phyloP scores from a whole-genome alignment of 1,284 basidiomycete genomes.

The Apiotrichum montevideense region DNA sequence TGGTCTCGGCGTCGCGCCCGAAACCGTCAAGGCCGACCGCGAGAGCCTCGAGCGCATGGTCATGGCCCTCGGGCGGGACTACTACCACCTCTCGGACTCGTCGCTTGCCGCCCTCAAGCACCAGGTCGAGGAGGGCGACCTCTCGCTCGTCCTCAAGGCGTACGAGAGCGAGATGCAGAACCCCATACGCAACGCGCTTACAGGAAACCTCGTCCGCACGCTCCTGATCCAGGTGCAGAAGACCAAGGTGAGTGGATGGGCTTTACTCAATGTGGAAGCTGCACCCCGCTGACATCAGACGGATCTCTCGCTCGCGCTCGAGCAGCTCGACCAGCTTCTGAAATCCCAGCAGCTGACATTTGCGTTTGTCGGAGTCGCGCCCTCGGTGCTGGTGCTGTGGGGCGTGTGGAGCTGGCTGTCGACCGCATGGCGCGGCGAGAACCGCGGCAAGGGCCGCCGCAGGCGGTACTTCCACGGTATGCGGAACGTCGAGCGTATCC shows the following conservation, averaged over 20 bases:
- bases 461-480: slow-evolving; percentile 48
- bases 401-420: slow-evolving; percentile 56
- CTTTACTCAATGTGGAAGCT: not conserved
- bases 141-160: slow-evolving; percentile 78
- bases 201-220: slow-evolving; percentile 76
- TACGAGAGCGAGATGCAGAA: slow-evolving; percentile 87
- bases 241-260: slow-evolving; percentile 63
- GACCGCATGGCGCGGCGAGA: slow-evolving; percentile 50
- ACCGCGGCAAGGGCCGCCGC: slow-evolving; percentile 41
- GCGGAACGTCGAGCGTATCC: slow-evolving; percentile 63
- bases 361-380: slow-evolving; percentile 93
- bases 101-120: slow-evolving; percentile 61
- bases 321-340: slow-evolving; percentile 79
- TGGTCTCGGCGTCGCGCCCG: slow-evolving; percentile 51
- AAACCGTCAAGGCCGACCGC: slow-evolving; percentile 44
- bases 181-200: slow-evolving; percentile 73
- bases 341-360: slow-evolving; percentile 95
- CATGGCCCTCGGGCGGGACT: slow-evolving; percentile 72
- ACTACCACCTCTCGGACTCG: slow-evolving; percentile 51
- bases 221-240: slow-evolving; percentile 94
- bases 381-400: slow-evolving; percentile 76
- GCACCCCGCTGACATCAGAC: slow-evolving; percentile 52
- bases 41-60: slow-evolving; percentile 93
- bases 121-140: slow-evolving; percentile 71
- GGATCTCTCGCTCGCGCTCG: slow-evolving; percentile 81